Conservation (phyloP, 192 early-diverging fungal genomes). For the Physocladia obscura region DNA sequence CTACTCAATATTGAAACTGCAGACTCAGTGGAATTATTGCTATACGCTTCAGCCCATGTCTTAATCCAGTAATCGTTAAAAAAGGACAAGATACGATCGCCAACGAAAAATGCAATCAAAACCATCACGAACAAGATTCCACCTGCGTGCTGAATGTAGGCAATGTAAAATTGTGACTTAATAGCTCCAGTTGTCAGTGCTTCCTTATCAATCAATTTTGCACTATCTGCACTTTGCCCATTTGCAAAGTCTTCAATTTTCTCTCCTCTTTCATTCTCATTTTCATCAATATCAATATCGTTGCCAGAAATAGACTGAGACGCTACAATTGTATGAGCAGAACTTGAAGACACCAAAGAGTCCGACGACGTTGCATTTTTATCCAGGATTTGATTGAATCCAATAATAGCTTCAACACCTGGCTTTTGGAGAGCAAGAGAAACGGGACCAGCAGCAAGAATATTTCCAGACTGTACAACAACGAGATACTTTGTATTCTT, state of each 20-base stretch:
- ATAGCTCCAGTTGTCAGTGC: conserved; percentile 44
- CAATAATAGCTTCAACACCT: conserved; percentile 28
- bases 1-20: background rate
- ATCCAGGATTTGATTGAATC: background rate
- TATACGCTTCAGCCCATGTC: conserved; percentile 41
- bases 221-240: conserved; percentile 14
- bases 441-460: conserved; percentile 34
- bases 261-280: conserved; percentile 17
- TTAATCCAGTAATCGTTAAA: conserved; percentile 47
- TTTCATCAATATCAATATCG: conserved; percentile 12
- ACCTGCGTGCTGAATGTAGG: conserved; percentile 48
- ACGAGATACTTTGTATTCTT: conserved; percentile 36
- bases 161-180: conserved; percentile 34
- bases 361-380: background rate
- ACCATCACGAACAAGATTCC: conserved; percentile 38
- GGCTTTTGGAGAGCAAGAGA: conserved; percentile 10
- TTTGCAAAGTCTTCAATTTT: conserved; percentile 22
- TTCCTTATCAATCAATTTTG: conserved; percentile 46
- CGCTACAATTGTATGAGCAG: background rate
- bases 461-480: conserved; percentile 39
- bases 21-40: background rate
- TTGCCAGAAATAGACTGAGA: conserved; percentile 8
- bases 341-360: background rate
- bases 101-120: conserved; percentile 27
- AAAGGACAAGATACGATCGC: conserved; percentile 25